phyloP scores from a whole-genome alignment of 139 green algal genomes.

The Raphidocelis subcapitata region DNA sequence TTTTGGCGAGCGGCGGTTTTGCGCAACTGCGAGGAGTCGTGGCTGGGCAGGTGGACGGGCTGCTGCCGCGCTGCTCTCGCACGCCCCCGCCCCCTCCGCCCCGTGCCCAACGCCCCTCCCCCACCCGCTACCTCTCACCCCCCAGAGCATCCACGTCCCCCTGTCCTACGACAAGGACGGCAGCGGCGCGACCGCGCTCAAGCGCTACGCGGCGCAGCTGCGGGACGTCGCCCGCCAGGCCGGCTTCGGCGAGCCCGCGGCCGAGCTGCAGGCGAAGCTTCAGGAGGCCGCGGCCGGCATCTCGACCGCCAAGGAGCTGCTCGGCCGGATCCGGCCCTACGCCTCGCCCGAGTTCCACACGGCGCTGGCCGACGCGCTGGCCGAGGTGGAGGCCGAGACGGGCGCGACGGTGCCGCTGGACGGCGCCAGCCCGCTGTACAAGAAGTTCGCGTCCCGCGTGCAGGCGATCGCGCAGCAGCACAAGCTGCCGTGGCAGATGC shows the following conservation, averaged over 20 bases:
- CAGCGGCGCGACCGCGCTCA: slow-evolving; percentile 36
- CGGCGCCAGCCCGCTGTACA: slow-evolving; percentile 43
- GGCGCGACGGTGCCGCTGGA: slow-evolving; percentile 37
- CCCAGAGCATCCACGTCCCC: slow-evolving; percentile 46
- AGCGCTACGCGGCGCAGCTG: slow-evolving; percentile 57
- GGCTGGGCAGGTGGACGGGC: neutral
- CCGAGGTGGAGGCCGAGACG: slow-evolving; percentile 42
- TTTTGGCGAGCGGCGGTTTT: no score
- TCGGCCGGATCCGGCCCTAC: slow-evolving; percentile 32
- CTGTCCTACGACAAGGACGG: slow-evolving; percentile 28
- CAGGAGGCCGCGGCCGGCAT: slow-evolving; percentile 16
- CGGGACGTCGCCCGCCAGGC: slow-evolving; percentile 39
- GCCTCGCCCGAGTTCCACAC: slow-evolving; percentile 40
- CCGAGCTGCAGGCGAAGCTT: slow-evolving; percentile 48
- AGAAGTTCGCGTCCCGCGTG: slow-evolving; percentile 58
- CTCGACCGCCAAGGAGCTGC: slow-evolving; percentile 48
- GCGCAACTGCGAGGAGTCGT: neutral
- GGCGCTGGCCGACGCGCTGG: slow-evolving; percentile 44
- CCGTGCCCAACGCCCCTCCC: no score
- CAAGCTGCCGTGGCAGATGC: slow-evolving; percentile 40
- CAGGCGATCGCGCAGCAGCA: slow-evolving; percentile 40
- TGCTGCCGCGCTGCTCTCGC: neutral
- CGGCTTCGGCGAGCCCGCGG: slow-evolving; percentile 41
- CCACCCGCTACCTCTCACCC: neutral
- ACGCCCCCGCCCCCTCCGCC: neutral